A percentile compares a stretch with the other conserved stretches of the same genome.
These are phyloP conservation scores for Cyberlindnera maritima DNA, from an alignment of 805 yeast species.

Conservation along the genomic window DNA sequence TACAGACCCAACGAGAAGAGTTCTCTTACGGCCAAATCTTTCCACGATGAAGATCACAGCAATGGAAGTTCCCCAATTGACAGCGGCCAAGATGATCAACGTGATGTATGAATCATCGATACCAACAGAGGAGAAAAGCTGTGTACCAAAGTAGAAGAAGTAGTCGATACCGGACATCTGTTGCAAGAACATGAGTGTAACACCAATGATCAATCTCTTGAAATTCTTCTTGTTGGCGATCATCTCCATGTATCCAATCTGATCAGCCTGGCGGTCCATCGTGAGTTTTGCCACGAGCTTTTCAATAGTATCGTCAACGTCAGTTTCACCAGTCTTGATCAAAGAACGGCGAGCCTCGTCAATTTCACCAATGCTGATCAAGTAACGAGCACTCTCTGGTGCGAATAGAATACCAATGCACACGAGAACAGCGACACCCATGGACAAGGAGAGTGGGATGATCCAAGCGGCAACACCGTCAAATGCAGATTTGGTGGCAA, in stretches of 20 bases:
- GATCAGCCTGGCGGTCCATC: constrained; percentile 11
- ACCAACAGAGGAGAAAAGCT: constrained; percentile 52
- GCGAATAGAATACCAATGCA: constrained; percentile 57
- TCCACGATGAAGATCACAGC: constrained; percentile 48
- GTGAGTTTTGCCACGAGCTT: constrained; percentile 8
- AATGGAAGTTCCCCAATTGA: constrained; percentile 50
- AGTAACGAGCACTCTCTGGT: constrained; percentile 69
- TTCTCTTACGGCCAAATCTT: constrained; percentile 43
- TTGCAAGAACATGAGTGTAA: constrained; percentile 54
- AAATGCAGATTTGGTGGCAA: constrained; percentile 41
- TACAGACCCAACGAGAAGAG: constrained; percentile 38
- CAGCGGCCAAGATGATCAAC: constrained; percentile 50
- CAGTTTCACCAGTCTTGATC: constrained; percentile 44
- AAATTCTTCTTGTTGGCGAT: constrained; percentile 29
- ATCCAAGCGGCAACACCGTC: constrained; percentile 58
- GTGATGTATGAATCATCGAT: constrained; percentile 53
- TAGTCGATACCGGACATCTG: constrained; percentile 67
- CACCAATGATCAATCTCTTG: constrained; percentile 50
- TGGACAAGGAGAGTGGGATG: constrained; percentile 57
- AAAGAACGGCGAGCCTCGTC: constrained; percentile 55
- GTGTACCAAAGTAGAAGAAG: constrained; percentile 65
- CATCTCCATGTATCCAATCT: constrained; percentile 46
- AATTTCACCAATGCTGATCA: constrained; percentile 44
- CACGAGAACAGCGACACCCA: constrained; percentile 42
- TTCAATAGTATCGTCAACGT: constrained; percentile 30